A percentile compares a stretch with the other conserved stretches of the same genome.
These are phyloP conservation scores for Stemphylium vesicarium DNA, from an alignment of 2,329 filamentous ascomycete genomes.

Conservation along the genomic window DNA sequence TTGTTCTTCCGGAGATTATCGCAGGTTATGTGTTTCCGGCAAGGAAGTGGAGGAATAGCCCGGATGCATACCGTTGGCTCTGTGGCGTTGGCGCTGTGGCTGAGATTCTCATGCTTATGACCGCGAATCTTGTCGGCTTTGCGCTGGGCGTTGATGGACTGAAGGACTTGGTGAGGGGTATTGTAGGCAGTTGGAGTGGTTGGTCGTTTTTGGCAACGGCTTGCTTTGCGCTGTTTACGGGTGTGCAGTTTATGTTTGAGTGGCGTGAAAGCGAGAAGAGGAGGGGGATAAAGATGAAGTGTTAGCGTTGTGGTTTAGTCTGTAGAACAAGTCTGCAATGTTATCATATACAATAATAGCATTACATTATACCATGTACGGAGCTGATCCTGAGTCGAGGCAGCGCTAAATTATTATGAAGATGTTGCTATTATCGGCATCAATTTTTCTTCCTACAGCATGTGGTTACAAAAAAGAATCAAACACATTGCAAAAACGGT, in stretches of 20 bases:
- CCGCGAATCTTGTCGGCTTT: slow-evolving; percentile 92
- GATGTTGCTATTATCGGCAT: no score
- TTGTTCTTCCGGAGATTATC: slow-evolving; percentile 87
- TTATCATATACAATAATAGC: no score
- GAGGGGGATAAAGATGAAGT: slow-evolving; percentile 82
- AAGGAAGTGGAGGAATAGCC: slow-evolving; percentile 71
- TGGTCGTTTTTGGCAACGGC: slow-evolving; percentile 74
- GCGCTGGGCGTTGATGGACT: slow-evolving; percentile 90
- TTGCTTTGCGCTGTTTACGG: slow-evolving; percentile 79
- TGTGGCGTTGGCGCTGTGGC: slow-evolving; percentile 80
- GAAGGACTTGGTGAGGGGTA: slow-evolving; percentile 74
- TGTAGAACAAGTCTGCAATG: no score
- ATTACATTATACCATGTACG: no score
- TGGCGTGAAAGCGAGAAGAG: slow-evolving; percentile 83
- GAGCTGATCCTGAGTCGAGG: no score
- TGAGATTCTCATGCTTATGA: slow-evolving; percentile 95
- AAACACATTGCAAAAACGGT: no score
- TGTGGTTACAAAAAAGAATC: no score
- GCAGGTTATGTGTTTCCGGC: slow-evolving; percentile 75
- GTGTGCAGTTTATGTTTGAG: slow-evolving; percentile 96
- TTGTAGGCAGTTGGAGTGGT: slow-evolving; percentile 78
- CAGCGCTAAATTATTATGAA: no score
- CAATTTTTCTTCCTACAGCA: no score
- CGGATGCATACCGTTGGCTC: slow-evolving; percentile 77
- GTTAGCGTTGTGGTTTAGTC: slow-evolving; percentile 54